These are phyloP conservation scores for Drechslerella coelobrocha DNA, from an alignment of 2,329 filamentous ascomycete genomes.

Conservation along the genomic window DNA sequence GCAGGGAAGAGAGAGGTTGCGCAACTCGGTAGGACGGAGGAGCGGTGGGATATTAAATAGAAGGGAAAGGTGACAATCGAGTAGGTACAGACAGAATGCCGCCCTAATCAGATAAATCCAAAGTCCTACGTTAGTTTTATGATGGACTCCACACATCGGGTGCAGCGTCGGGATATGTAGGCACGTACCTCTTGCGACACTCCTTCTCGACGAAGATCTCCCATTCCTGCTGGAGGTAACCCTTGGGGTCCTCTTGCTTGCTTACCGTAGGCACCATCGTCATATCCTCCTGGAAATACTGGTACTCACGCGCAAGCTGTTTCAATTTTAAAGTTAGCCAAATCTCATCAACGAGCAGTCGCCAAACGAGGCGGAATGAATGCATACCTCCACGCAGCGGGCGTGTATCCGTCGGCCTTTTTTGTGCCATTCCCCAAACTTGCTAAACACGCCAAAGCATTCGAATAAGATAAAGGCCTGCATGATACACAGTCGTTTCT, in stretches of 20 bases:
- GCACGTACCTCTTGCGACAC: slow-evolving; percentile 53
- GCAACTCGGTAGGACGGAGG: slow-evolving; percentile 52
- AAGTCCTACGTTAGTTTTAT: no score
- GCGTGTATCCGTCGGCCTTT: slow-evolving; percentile 53
- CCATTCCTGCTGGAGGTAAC: slow-evolving; percentile 53
- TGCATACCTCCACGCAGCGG: slow-evolving; percentile 53
- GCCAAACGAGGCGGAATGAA: neutral
- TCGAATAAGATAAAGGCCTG: slow-evolving; percentile 54
- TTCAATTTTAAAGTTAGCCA: no score
- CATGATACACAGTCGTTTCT: slow-evolving; percentile 52
- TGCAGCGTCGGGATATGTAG: no score
- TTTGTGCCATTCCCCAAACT: slow-evolving; percentile 53
- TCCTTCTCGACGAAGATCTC: slow-evolving; percentile 54
- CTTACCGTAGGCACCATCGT: slow-evolving; percentile 41
- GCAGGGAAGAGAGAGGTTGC: slow-evolving; percentile 54
- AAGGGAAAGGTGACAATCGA: slow-evolving; percentile 54
- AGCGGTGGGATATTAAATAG: slow-evolving; percentile 54
- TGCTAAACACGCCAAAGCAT: slow-evolving; percentile 54
- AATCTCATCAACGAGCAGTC: no score
- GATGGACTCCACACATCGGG: no score
- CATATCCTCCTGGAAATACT: slow-evolving; percentile 53
- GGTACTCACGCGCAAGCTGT: slow-evolving; percentile 54
- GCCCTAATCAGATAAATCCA: slow-evolving; percentile 42
- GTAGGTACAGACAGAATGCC: slow-evolving; percentile 53
- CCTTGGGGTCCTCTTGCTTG: slow-evolving; percentile 44